phyloP scores from a whole-genome alignment of 768 basidiomycete species.

The Crucibulum laeve region DNA sequence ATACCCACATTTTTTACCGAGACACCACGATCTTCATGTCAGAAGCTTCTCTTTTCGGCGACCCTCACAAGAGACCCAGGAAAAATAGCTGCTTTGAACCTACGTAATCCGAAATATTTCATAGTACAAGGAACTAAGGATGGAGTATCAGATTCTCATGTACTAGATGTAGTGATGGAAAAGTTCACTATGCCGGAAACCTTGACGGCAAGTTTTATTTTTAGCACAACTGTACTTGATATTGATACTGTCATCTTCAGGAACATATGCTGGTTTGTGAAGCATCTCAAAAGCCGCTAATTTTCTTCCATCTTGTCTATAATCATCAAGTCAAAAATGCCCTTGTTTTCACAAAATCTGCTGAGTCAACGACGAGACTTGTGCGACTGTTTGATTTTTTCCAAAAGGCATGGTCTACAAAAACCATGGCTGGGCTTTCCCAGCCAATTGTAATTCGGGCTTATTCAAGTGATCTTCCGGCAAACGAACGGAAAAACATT shows the following conservation, averaged over 20 bases:
- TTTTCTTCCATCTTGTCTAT: slow-evolving; percentile 85
- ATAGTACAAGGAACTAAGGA: slow-evolving; percentile 61
- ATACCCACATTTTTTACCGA: slow-evolving; percentile 53
- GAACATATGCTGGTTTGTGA: slow-evolving; percentile 86
- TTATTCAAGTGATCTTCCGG: slow-evolving; percentile 84
- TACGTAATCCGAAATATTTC: slow-evolving; percentile 83
- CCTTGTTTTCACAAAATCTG: slow-evolving; percentile 94
- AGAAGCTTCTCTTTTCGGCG: slow-evolving; percentile 94
- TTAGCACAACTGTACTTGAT: not conserved
- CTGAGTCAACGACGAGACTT: slow-evolving; percentile 83
- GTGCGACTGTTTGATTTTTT: slow-evolving; percentile 81
- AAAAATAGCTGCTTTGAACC: slow-evolving; percentile 79
- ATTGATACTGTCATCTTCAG: slow-evolving; percentile 28
- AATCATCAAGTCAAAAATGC: slow-evolving; percentile 56
- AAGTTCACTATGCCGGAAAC: slow-evolving; percentile 79
- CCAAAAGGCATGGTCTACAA: slow-evolving; percentile 39
- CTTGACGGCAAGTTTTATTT: slow-evolving; percentile 49
- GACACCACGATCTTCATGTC: slow-evolving; percentile 63
- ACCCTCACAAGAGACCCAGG: slow-evolving; percentile 92
- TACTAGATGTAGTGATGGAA: slow-evolving; percentile 61
- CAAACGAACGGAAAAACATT: slow-evolving; percentile 68
- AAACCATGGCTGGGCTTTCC: slow-evolving; percentile 11
- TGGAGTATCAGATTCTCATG: slow-evolving; percentile 25
- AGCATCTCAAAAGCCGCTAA: slow-evolving; percentile 78
- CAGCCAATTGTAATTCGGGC: slow-evolving; percentile 47